Base-by-base conservation (phyloP, 148 eudicot species). In the Persicaria maculosa region DNA sequence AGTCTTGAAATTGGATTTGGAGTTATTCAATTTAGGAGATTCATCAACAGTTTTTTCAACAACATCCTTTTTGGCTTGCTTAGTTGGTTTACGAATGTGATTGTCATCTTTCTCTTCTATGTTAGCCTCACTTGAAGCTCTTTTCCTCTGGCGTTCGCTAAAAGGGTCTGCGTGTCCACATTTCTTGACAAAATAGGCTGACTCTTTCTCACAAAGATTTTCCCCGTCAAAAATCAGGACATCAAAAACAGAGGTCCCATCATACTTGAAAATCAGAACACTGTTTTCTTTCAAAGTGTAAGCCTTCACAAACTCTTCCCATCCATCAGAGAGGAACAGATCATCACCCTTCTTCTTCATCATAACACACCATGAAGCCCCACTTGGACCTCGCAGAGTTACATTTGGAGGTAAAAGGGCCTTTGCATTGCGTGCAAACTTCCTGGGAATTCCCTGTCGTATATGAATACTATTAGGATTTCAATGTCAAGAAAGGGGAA, bases 201-300 rank as follows among this genome's bases (percentile, higher is more conserved):
- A 65, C 61, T 81, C 92, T 78, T 82, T 88, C 82, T 88, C 92
- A 73, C 92, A 88, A 0, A 72, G 61, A 80, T 75, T 88, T 67
- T 44, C 75, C 17, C 77, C 73, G 16, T 86, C 81, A 74, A 88
- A 86, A 31, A 88, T 81, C 31, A 74, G 52, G 74, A 86, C 86
- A 83, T 86, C 85, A 77, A 88, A 88, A 17, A 43, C 50, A 19
- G 77, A 78, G 74, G 74, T 77, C 55, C 78, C 79, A 57, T 71
- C 71, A 77, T 83, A 84, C 72, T 74, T 88, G 73, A 86, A 88
- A 36, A 88, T 7, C 75, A 88, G 74, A 5, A 84, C 17, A 64
- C 74, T 71, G 11, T 80, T 79, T 75, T 80, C 80, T 47, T 83
- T 50, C 31, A 88, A 75, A 44, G 71, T 73, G 80, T 83, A 68